Conservation (phyloP, 768 basidiomycete genomes). For the Panaeolus cyanescens region DNA sequence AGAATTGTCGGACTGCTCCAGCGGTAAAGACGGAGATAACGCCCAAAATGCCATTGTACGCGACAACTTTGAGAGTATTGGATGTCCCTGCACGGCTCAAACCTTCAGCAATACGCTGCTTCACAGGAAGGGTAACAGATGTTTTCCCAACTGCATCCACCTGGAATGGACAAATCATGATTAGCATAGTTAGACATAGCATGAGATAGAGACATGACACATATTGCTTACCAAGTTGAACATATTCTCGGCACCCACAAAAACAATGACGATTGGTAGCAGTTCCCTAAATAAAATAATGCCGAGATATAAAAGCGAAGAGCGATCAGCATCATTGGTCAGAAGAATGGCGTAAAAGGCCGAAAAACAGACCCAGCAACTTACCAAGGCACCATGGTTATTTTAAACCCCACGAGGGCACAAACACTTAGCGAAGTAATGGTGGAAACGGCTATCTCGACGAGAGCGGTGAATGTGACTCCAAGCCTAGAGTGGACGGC, state of each 20-base stretch:
- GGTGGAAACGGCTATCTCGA: constrained; percentile 90
- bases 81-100: constrained; percentile 88
- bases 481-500: constrained; percentile 91
- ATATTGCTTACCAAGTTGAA: constrained; percentile 72
- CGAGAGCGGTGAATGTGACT: constrained; percentile 89
- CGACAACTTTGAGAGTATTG: constrained; percentile 89
- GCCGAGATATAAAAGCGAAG: background rate
- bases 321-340: background rate
- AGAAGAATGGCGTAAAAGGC: constrained; percentile 8
- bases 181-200: constrained; percentile 23
- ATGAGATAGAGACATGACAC: constrained; percentile 14
- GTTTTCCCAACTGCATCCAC: constrained; percentile 86
- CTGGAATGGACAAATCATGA: constrained; percentile 33
- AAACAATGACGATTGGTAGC: constrained; percentile 91
- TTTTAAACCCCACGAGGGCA: constrained; percentile 83
- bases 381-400: constrained; percentile 90
- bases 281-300: constrained; percentile 59
- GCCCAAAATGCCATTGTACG: constrained; percentile 81
- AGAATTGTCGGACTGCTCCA: constrained; percentile 90
- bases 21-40: constrained; percentile 72
- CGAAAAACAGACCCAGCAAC: constrained; percentile 16
- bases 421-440: constrained; percentile 93
- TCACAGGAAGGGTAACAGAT: constrained; percentile 83
- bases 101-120: constrained; percentile 89
- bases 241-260: constrained; percentile 98